These are phyloP conservation scores for Yamadazyma dushanensis DNA, from an alignment of 1,139 yeast genomes.

Conservation along the genomic window DNA sequence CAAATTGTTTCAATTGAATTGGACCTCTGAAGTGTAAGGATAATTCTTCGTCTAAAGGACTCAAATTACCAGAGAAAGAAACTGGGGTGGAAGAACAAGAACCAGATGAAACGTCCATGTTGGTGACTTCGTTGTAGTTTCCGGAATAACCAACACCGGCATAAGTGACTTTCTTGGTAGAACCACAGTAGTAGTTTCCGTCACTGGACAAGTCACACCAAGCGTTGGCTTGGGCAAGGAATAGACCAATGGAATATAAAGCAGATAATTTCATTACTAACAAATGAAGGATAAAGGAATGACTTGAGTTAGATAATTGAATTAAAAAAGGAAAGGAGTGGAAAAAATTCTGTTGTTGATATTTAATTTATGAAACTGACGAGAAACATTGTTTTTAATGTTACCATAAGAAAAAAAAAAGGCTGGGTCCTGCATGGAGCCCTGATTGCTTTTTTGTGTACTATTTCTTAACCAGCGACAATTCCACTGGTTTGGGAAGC, in stretches of 20 bases:
- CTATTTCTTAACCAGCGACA: constrained; percentile 6
- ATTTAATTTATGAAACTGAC: constrained; percentile 3
- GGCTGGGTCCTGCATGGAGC: too few species aligned
- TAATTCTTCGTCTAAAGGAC: constrained; percentile 69
- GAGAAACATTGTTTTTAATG: neutral
- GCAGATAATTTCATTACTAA: constrained; percentile 19
- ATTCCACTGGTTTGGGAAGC: neutral
- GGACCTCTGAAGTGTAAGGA: constrained; percentile 88
- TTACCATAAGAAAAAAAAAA: constrained; percentile 1
- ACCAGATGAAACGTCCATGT: constrained; percentile 45
- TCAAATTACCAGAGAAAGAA: constrained; percentile 58
- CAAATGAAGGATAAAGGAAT: constrained; percentile 15
- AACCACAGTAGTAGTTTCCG: constrained; percentile 84
- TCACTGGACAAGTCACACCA: constrained; percentile 30
- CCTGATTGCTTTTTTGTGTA: constrained; percentile 2
- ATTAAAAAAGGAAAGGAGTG: constrained; percentile 1
- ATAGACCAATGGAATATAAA: constrained; percentile 18
- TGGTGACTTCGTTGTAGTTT: constrained; percentile 58
- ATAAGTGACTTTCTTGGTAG: constrained; percentile 69
- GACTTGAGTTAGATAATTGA: constrained; percentile 18
- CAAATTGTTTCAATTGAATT: constrained; percentile 59
- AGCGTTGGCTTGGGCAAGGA: constrained; percentile 25
- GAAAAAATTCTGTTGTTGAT: constrained; percentile 4
- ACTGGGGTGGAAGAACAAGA: constrained; percentile 53
- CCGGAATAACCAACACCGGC: constrained; percentile 69